Evolutionary conservation across 352 stramenopile species (phyloP).

Genomic region (Globisporangium middletonii): DNA sequence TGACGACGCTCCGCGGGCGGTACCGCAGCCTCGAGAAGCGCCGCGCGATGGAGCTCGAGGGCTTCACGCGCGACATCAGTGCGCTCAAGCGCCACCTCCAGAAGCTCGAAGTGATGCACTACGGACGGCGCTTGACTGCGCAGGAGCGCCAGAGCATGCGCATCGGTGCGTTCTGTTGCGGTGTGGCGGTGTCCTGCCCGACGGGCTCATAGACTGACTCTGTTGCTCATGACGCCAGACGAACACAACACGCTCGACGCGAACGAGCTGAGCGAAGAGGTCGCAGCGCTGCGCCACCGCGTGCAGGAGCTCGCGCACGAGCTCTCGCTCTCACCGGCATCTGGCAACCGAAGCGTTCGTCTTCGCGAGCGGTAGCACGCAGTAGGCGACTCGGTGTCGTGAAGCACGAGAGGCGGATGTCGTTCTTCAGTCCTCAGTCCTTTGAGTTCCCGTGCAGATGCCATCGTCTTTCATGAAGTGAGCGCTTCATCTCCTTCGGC

Average conservation of each 20-base stretch:
- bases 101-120: constrained; percentile 67
- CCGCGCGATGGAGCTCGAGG: constrained; percentile 80
- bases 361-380: too few species aligned
- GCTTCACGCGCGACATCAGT: constrained; percentile 63
- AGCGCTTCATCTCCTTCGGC: too few species aligned
- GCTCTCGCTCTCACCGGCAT: constrained; percentile 7
- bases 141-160: constrained; percentile 45
- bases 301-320: constrained; percentile 54
- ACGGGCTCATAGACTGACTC: not conserved
- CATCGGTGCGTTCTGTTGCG: constrained; percentile 18
- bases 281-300: constrained; percentile 52
- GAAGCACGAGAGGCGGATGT: not conserved
- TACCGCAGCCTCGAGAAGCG: constrained; percentile 64
- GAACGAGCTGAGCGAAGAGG: constrained; percentile 58
- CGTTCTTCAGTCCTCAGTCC: not conserved
- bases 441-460: too few species aligned
- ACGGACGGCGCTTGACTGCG: constrained; percentile 35
- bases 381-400: too few species aligned
- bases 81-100: constrained; percentile 60
- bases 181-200: not conserved
- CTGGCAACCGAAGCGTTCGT: too few species aligned
- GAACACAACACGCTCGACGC: constrained; percentile 47
- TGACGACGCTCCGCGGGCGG: constrained; percentile 51
- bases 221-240: constrained; percentile 14
- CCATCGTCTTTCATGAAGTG: too few species aligned